These are phyloP conservation scores for Kwoniella shandongensis DNA, from an alignment of 768 basidiomycete genomes.

Conservation along the genomic window DNA sequence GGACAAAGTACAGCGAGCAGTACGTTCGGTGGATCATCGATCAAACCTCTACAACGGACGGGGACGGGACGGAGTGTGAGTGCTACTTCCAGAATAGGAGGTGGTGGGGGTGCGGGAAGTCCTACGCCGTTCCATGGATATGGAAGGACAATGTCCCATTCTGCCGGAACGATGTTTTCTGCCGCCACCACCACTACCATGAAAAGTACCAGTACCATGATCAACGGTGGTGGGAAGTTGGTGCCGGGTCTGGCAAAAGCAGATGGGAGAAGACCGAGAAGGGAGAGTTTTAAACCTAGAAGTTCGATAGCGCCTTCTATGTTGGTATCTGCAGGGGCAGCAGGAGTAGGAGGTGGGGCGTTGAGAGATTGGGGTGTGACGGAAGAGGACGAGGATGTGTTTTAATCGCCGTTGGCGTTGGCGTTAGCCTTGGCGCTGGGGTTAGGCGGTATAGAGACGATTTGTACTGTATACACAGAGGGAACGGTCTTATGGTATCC, in stretches of 20 bases:
- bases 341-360: not conserved
- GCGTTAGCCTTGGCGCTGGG: too few relatives aligned
- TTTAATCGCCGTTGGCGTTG: too few relatives aligned
- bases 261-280: constrained; percentile 4
- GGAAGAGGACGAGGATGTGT: constrained; percentile 27
- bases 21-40: constrained; percentile 11
- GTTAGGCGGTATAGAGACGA: too few relatives aligned
- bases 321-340: not conserved
- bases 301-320: constrained; percentile 10
- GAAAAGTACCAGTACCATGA: not conserved
- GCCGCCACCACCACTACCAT: not conserved
- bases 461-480: too few relatives aligned
- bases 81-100: not conserved
- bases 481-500: too few relatives aligned
- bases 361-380: constrained; percentile 10
- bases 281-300: constrained; percentile 25
- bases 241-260: constrained; percentile 6
- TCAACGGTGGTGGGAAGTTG: not conserved
- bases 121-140: constrained; percentile 8
- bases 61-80: constrained; percentile 1
- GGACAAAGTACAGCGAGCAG: not conserved
- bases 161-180: constrained; percentile 4
- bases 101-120: not conserved
- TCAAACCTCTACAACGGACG: not conserved
- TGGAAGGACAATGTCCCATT: constrained; percentile 9